These are phyloP conservation scores for Yarrowia galli DNA, from an alignment of 1,139 yeast species.

Conservation along the genomic window DNA sequence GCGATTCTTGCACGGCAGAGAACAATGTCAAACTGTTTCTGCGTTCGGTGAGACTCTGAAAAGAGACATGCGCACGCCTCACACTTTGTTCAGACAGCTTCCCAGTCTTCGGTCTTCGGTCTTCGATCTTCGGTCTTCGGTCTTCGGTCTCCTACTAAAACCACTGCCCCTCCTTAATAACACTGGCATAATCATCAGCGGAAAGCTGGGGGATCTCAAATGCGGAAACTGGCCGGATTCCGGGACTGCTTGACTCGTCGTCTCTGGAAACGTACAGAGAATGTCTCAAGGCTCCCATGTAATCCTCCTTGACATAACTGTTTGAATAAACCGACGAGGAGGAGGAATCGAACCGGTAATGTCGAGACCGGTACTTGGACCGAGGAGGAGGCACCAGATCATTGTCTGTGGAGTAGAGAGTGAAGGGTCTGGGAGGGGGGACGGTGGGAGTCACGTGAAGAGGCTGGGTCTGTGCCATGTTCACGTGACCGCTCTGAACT, in stretches of 20 bases:
- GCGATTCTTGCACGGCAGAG: too few relatives aligned
- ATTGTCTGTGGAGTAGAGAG: slow-evolving; percentile 21
- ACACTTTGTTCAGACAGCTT: too few relatives aligned
- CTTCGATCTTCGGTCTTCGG: too few relatives aligned
- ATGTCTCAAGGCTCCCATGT: slow-evolving; percentile 1
- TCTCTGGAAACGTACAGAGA: not conserved
- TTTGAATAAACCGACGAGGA: slow-evolving; percentile 12
- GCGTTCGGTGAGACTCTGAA: too few relatives aligned
- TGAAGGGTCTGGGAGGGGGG: not conserved
- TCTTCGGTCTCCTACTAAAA: not conserved
- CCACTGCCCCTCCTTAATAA: slow-evolving; percentile 30
- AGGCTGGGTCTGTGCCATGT: not conserved
- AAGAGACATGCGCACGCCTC: too few relatives aligned
- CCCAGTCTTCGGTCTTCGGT: too few relatives aligned
- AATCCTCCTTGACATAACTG: slow-evolving; percentile 15
- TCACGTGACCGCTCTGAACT: too few relatives aligned
- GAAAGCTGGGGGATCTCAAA: slow-evolving; percentile 4
- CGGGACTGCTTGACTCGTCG: not conserved
- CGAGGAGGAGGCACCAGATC: slow-evolving; percentile 38
- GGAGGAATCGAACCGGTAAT: slow-evolving; percentile 19
- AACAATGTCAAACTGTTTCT: too few relatives aligned
- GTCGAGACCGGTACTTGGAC: slow-evolving; percentile 30
- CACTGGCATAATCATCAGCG: not conserved
- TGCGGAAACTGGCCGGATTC: not conserved
- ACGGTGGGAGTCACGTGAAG: not conserved